Conservation (phyloP, 2,329 filamentous ascomycete species). For the Penicillium sp. region DNA sequence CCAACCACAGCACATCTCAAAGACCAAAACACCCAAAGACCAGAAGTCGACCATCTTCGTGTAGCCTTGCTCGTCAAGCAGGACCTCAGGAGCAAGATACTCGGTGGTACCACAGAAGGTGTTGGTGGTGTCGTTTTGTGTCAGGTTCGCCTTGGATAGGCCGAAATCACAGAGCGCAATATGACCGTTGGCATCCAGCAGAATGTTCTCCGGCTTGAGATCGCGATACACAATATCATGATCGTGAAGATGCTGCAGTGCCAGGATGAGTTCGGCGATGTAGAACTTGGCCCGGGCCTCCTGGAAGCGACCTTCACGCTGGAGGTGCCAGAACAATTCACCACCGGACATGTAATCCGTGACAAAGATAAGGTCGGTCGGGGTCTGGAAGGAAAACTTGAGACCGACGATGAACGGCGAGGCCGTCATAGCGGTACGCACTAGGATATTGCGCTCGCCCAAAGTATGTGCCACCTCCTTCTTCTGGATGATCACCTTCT, state of each 20-base stretch:
- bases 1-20: slow-evolving; percentile 99
- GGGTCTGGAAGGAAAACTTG: slow-evolving; percentile 98
- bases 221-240: slow-evolving; percentile 98
- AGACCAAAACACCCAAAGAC: slow-evolving; percentile 94
- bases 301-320: slow-evolving; percentile 93
- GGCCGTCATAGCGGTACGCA: slow-evolving; percentile 90
- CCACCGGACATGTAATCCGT: slow-evolving; percentile 99
- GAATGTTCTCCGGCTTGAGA: slow-evolving; percentile 94
- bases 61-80: slow-evolving; percentile 93
- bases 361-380: slow-evolving; percentile 93
- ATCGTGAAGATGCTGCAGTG: slow-evolving; percentile 89
- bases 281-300: slow-evolving; percentile 97
- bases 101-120: slow-evolving; percentile 98
- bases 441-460: slow-evolving; percentile 93
- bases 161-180: slow-evolving; percentile 98
- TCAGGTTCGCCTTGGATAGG: slow-evolving; percentile 92
- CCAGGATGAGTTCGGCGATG: slow-evolving; percentile 93
- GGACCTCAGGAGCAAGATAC: slow-evolving; percentile 90
- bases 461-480: slow-evolving; percentile 98
- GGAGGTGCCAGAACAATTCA: slow-evolving; percentile 96
- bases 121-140: slow-evolving; percentile 96
- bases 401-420: slow-evolving; percentile 97
- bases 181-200: slow-evolving; percentile 93
- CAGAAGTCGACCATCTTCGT: slow-evolving; percentile 99
- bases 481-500: slow-evolving; percentile 99